Evolutionary conservation across 257 asterid genomes (phyloP), one percentile per base, ranked within the genome.

Genomic region (Penstemon eatonii): DNA sequence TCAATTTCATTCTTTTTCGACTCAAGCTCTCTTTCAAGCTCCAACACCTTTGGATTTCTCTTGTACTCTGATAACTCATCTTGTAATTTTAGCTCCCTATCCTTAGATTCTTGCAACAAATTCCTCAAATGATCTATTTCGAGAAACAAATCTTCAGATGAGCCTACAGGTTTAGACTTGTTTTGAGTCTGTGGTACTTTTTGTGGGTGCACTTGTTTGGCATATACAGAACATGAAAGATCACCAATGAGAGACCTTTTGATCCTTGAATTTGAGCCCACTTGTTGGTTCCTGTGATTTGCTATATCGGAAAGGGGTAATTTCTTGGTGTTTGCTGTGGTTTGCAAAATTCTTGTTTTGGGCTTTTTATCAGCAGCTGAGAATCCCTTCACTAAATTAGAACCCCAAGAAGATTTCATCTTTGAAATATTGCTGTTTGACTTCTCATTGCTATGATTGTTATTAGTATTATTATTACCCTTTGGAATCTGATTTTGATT

Each of bases 61-160:
- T 76, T 85, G n/a, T 18, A 73, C 74, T 79, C 95, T 0, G 87
- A 73, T 72, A 90, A 65, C 80, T 90, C 97, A 57, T 82, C 75
- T 46, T 91, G 96, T 83, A 87, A 63, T 19, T 80, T 83, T 46
- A 76, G 49, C 86, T 92, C 96, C 80, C 91, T 86, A 8, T 84
- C 98, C 75, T 86, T 92, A 2, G 92, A 86, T 60, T 92, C 98
- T 68, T 92, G 98, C 49, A 92, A 73, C 79, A 89, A 70, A 56
- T 71, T 85, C 86, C 98, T 86, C 74, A 92, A 75, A 61, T 89
- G 92, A 60, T 89, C 96, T n/a, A 92, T 84, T 70, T 92, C 98
- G 12, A 76, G 81, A 73, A 87, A 89, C 80, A 92, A 76, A 71
- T 89, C 96, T 44, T 79, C 84, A 10, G 96, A 84, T 5, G 86